These are phyloP conservation scores for Ceratobasidium sp. DNA, from an alignment of 1,284 basidiomycete genomes.

Conservation along the genomic window DNA sequence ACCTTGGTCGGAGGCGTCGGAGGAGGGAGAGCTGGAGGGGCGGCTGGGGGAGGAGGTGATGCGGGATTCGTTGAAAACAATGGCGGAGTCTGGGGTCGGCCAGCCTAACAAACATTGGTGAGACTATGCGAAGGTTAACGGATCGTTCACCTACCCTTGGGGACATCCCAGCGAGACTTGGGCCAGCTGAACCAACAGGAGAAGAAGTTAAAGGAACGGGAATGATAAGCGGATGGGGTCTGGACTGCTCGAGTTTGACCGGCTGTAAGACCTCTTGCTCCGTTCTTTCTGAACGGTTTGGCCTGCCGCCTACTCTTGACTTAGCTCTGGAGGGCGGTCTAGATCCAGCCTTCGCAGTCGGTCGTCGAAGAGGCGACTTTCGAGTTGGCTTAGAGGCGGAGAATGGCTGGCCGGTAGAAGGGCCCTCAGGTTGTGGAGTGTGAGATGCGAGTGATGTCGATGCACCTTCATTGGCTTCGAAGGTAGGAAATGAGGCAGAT, in stretches of 20 bases:
- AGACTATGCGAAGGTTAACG: background rate
- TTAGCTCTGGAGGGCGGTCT: conserved; percentile 24
- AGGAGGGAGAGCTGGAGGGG: conserved; percentile 22
- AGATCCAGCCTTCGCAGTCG: conserved; percentile 15
- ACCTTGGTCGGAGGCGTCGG: conserved; percentile 21
- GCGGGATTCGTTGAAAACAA: conserved; percentile 29
- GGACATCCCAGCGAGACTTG: conserved; percentile 34
- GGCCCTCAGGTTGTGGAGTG: background rate
- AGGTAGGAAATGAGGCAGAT: no score
- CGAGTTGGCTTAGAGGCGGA: conserved; percentile 8
- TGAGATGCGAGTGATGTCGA: background rate
- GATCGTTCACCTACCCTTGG: conserved; percentile 3
- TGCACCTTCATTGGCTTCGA: no score
- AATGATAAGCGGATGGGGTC: conserved; percentile 20
- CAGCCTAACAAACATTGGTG: background rate
- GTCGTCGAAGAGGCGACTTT: conserved; percentile 14
- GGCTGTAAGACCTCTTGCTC: background rate
- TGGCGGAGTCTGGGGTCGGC: conserved; percentile 28
- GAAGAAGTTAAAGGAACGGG: conserved; percentile 26
- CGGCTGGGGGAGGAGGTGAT: conserved; percentile 25
- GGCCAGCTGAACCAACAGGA: conserved; percentile 21
- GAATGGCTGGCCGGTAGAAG: background rate
- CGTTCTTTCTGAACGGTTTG: background rate
- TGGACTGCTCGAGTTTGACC: conserved; percentile 3
- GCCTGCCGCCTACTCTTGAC: background rate